Evolutionary conservation across 306 rosid genomes (phyloP), one percentile per base, ranked within the genome.

Genomic region (barrel medic (Medicago truncatula)): DNA sequence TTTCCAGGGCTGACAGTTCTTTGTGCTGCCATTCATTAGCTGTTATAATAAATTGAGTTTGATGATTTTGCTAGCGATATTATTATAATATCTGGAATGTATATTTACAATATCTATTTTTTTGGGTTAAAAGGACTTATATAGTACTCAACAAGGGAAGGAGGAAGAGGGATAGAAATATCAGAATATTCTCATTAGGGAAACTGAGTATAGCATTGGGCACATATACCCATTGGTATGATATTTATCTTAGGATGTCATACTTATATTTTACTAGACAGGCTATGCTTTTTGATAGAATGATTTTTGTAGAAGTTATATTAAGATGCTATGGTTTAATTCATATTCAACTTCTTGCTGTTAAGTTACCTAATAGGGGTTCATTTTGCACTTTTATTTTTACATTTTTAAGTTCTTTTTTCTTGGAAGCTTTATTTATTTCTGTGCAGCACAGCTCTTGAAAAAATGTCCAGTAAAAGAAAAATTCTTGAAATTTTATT

Each of bases 21-120:
- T 47, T 46, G 16, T 79, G 28, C 71, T 57, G 17, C 10, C 62
- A 71, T 79, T 72, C 65, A 50, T 47, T 39, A 47, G 20, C 36
- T 21, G 47, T 15, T 64, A 61, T 74, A 63, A 52, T 20, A 65
- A 65, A 73, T 59, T 66, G 52, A 57, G 21, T 67, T 61, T 73
- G 69, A 66, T 47, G n/a, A 70, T 68, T 74, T 84, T 61, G 57
- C 21, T 68, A 62, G 75, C 53, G 75, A 39, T 68, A 28, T 28
- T 28, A 28, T 28, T 28, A 28, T 28, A 28, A 28, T 83, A 10
- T 11, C 49, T 44, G 31, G 78, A 71, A 56, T 28, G 31, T 62
- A 61, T 54, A 68, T 66, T 70, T 68, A 43, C 38, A 36, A 72
- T 76, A 40, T 52, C 44, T 64, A 77, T 58, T 67, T 64, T 18